phyloP scores from a whole-genome alignment of 139 green algal species.

The Chlamydomonas sp. region DNA sequence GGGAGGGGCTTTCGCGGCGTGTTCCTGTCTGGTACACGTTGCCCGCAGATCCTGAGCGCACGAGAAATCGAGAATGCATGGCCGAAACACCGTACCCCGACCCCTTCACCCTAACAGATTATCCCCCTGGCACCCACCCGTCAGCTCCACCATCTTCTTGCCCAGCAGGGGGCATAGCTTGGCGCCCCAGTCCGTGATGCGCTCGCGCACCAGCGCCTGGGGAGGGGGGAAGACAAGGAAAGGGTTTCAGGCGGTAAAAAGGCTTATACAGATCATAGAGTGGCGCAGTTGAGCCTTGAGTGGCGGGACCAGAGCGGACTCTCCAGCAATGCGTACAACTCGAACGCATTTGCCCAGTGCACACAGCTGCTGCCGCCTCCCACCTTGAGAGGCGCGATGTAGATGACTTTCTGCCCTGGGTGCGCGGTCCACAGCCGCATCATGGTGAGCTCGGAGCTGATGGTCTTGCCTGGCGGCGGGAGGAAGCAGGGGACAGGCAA shows the following conservation, averaged over 20 bases:
- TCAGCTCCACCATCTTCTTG: slow-evolving; percentile 94
- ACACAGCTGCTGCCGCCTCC: too few relatives aligned
- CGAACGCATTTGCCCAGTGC: too few relatives aligned
- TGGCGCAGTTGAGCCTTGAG: too few relatives aligned
- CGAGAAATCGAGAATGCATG: too few relatives aligned
- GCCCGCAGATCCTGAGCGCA: too few relatives aligned
- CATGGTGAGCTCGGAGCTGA: slow-evolving; percentile 94
- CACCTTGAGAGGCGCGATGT: slow-evolving; percentile 96
- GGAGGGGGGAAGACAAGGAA: not conserved
- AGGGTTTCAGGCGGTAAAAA: not conserved
- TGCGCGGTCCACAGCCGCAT: slow-evolving; percentile 81
- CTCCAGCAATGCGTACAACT: too few relatives aligned
- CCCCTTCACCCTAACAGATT: not conserved
- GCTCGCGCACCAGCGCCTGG: slow-evolving; percentile 91
- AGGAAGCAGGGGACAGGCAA: not conserved
- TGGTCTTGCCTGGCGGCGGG: slow-evolving; percentile 88
- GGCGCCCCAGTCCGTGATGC: slow-evolving; percentile 93
- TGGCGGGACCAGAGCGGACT: too few relatives aligned
- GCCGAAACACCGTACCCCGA: not conserved
- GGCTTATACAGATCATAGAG: too few relatives aligned
- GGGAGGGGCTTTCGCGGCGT: not conserved
- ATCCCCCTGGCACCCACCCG: slow-evolving; percentile 53
- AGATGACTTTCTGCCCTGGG: slow-evolving; percentile 89
- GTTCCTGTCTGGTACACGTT: not conserved
- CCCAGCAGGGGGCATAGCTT: slow-evolving; percentile 80